phyloP scores from a whole-genome alignment of 371 early-diverging fungal species.

The Chytridium lagenaria region DNA sequence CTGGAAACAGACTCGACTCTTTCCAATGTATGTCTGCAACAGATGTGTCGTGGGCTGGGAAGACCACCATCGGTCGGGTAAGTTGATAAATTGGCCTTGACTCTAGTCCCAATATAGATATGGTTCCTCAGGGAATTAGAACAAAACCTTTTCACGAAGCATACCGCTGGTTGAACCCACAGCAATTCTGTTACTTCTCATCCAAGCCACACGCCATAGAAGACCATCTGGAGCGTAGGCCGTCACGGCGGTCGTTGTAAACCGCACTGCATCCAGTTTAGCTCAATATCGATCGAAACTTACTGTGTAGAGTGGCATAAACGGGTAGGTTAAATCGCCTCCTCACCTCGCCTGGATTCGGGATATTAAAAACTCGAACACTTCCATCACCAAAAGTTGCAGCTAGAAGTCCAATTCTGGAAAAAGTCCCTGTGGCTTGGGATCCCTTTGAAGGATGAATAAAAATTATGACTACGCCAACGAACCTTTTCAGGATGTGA shows the following conservation, averaged over 20 bases:
- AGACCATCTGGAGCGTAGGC: constrained; percentile 30
- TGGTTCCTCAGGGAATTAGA: constrained; percentile 15
- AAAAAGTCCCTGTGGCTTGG: constrained; percentile 14
- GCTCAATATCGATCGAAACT: background rate
- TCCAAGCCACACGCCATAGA: constrained; percentile 41
- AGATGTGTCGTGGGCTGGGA: constrained; percentile 42
- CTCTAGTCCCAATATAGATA: constrained; percentile 28
- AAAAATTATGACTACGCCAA: no score
- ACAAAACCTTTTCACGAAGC: background rate
- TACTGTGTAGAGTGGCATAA: constrained; percentile 18
- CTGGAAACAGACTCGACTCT: constrained; percentile 10
- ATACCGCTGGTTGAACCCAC: background rate
- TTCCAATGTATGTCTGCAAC: constrained; percentile 39
- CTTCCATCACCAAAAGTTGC: constrained; percentile 63
- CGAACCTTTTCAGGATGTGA: no score
- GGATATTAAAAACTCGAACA: constrained; percentile 61
- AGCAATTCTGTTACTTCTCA: background rate
- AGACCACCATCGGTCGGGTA: constrained; percentile 17
- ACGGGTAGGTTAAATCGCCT: constrained; percentile 11
- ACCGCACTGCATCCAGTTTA: constrained; percentile 8
- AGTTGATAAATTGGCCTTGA: background rate
- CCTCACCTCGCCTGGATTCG: constrained; percentile 57
- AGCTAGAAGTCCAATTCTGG: constrained; percentile 63
- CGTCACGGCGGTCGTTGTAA: constrained; percentile 20
- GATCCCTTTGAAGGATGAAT: no score